A percentile compares a stretch with the other conserved stretches of the same genome.
phyloP scores from a whole-genome alignment of 2,329 filamentous ascomycete species.

The Xylaria sp. region DNA sequence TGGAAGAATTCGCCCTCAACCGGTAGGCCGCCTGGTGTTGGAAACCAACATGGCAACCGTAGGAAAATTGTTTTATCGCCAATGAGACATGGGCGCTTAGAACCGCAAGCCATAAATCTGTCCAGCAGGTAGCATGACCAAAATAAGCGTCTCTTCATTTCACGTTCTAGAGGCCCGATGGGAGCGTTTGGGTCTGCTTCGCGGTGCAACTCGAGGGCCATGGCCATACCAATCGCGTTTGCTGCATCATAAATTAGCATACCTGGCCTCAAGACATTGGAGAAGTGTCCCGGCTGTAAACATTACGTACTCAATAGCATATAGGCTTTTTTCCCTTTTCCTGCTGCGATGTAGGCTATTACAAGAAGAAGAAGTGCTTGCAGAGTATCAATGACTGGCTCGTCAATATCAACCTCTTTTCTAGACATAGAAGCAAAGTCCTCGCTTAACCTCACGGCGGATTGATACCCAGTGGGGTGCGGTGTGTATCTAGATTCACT shows the following conservation, averaged over 20 bases:
- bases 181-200: conserved; percentile 73
- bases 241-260: conserved; percentile 61
- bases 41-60: conserved; percentile 78
- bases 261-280: conserved; percentile 11
- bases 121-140: conserved; percentile 92
- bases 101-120: conserved; percentile 83
- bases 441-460: conserved; percentile 74
- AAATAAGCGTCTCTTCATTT: conserved; percentile 82
- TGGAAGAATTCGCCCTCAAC: conserved; percentile 85
- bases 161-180: conserved; percentile 74
- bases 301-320: conserved; percentile 77
- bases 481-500: conserved; percentile 69
- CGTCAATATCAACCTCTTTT: conserved; percentile 78
- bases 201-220: conserved; percentile 82
- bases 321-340: conserved; percentile 84
- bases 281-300: background rate
- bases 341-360: conserved; percentile 78
- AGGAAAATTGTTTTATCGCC: conserved; percentile 80
- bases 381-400: conserved; percentile 80
- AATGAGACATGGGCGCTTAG: conserved; percentile 82
- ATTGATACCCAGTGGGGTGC: conserved; percentile 73
- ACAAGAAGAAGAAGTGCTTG: conserved; percentile 81
- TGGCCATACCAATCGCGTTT: conserved; percentile 82
- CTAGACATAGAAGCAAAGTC: conserved; percentile 78
- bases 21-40: conserved; percentile 67